Base-by-base conservation (phyloP, 495 filamentous ascomycete genomes). In the Aspergillus homomorphus region DNA sequence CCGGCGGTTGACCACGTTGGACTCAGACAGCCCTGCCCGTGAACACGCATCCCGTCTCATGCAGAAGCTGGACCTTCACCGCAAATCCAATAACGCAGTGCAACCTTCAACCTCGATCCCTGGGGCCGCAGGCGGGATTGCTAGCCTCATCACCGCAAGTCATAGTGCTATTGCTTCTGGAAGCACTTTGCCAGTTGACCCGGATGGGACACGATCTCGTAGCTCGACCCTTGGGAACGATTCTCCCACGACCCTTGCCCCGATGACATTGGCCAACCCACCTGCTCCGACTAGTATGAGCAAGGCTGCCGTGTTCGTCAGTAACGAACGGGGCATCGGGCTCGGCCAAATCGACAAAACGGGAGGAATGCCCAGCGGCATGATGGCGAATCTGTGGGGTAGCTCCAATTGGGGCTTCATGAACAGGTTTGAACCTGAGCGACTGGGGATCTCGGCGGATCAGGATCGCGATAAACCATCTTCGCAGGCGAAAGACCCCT, bases 331-430 rank as follows among this genome's bases (percentile, higher is more conserved):
- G 57, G 87, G 80, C 14, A 78, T 88, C 57, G 82, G 78, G n/a
- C 62, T 84, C 53, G 82, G 83, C 12, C 67, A 76, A 41, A 77
- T 77, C 41, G 87, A 86, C 61, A 78, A 77, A 51, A 84, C 83
- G 18, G 88, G 89, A 16, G 80, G 82, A 2, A 84, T 94, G 78
- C 89, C 91, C 0, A 88, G 85, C 57, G 91, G 89, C 19, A 84
- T 95, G 62, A 85, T 96, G 81, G 92, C 91, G 19, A 97, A 97
- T 64, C 77, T 94, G 54, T 97, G 92, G 92, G 92, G 92, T 45
- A 93, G 86, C 72, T 85, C 84, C 41, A 86, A 91, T 42, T 95
- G 90, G 88, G 85, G 88, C 7, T 86, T 88, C 56, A 76, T 92
- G 23, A 90, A 90, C 62, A 80, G 81, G 15, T 67, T 89, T 18